Evolutionary conservation across 495 filamentous ascomycete species (phyloP), one percentile per base, ranked within the genome.

Genomic region (Poronia punctata): DNA sequence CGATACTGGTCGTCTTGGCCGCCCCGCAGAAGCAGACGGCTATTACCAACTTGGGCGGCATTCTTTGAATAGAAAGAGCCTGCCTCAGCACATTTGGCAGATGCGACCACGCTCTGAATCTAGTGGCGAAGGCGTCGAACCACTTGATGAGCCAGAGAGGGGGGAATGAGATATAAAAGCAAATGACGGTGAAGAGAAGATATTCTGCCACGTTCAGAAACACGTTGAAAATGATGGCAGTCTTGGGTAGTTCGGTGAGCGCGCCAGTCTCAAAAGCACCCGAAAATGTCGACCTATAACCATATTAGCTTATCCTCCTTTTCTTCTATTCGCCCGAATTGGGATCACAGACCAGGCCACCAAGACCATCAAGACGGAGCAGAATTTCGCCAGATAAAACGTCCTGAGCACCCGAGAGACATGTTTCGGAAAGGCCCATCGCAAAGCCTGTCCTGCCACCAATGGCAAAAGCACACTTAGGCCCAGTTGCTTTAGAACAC

Each of bases 1-100:
- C 74, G 3, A 76, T 52, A 8, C 68, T 69, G 7, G 72, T 76
- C 31, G 72, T 77, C 52, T 77, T 77, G 16, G 74, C 72, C 1
- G 74, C 72, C 1, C 68, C 72, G 41, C 74, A 77, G 52, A 75
- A 76, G 44, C 74, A 77, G 1, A 75, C 65, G 5, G 72, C 72
- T 41, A 76, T 66, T 1, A 73, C 66, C 35, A 74, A 67, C 34
- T 70, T 64, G 2, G 63, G 57, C 0, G 68, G 47, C 48, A 75
- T 64, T 27, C 50, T 60, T 38, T 50, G 59, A 24, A 75, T 23
- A 1, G 44, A 53, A n/a, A 60, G 15, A 11, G 43, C 46, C 21
- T 41, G 46, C 34, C 40, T 45, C 32, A 54, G 15, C 1, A 32
- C 15, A 5, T 18, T 16, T 6, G 60, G 57, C 12, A 60, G 44